phyloP scores from a whole-genome alignment of 441 rosid genomes.

The Erodium moschatum region DNA sequence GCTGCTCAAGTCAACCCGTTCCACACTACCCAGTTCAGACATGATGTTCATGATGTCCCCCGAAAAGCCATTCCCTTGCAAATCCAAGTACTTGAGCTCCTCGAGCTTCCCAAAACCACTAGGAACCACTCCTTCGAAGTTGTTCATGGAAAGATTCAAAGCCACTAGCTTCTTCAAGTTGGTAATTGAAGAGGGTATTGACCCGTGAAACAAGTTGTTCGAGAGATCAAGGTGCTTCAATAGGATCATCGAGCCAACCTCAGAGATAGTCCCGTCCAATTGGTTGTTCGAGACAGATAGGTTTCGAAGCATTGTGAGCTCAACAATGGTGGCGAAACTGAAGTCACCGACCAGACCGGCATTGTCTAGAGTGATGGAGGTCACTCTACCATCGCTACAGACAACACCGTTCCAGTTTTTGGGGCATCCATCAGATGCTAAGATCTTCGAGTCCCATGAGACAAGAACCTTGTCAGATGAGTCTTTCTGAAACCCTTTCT shows the following conservation, averaged over 20 bases:
- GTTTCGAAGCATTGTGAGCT: constrained; percentile 52
- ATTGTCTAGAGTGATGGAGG: constrained; percentile 50
- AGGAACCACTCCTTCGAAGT: constrained; percentile 49
- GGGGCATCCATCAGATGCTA: constrained; percentile 64
- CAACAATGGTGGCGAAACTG: constrained; percentile 45
- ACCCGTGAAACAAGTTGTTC: constrained; percentile 45
- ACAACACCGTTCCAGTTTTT: constrained; percentile 56
- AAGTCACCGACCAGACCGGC: constrained; percentile 57
- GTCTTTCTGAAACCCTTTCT: constrained; percentile 57
- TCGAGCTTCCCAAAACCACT: constrained; percentile 39
- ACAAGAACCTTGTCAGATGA: constrained; percentile 43
- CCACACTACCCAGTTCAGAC: constrained; percentile 39
- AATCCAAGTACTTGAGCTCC: constrained; percentile 52
- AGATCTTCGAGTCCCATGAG: constrained; percentile 65
- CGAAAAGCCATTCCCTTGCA: constrained; percentile 47
- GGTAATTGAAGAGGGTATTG: constrained; percentile 39
- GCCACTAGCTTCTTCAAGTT: constrained; percentile 35
- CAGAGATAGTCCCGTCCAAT: constrained; percentile 54
- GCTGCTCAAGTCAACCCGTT: constrained; percentile 54
- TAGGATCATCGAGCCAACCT: constrained; percentile 41
- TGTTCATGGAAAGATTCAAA: constrained; percentile 48
- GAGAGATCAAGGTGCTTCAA: constrained; percentile 55
- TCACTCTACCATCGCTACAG: constrained; percentile 52
- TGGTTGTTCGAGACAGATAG: constrained; percentile 53
- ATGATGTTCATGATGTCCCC: constrained; percentile 62